Evolutionary conservation across 2,329 filamentous ascomycete genomes (phyloP).

Genomic region (Penicillium sp.): DNA sequence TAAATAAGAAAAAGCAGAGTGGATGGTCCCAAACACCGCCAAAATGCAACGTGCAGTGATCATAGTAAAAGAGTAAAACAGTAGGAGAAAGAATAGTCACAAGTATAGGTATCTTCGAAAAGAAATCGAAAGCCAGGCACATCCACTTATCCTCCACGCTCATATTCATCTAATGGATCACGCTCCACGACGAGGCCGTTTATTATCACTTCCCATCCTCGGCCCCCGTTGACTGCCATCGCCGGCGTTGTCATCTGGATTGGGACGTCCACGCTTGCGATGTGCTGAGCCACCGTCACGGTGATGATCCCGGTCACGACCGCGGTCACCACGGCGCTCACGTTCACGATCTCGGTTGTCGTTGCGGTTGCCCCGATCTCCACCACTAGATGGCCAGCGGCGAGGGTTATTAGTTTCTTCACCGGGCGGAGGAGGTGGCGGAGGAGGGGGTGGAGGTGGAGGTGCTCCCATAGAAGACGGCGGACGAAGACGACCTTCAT

Average conservation of each 20-base stretch:
- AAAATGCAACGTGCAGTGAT: constrained; percentile 17
- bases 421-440: constrained; percentile 23
- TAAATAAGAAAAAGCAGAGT: constrained; percentile 13
- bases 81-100: constrained; percentile 4
- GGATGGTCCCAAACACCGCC: constrained; percentile 22
- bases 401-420: constrained; percentile 30
- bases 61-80: constrained; percentile 6
- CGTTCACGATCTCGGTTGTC: constrained; percentile 31
- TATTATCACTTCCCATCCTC: constrained; percentile 39
- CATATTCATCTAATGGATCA: constrained; percentile 8
- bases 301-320: constrained; percentile 30
- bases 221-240: constrained; percentile 30
- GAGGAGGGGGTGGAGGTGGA: constrained; percentile 28
- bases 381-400: constrained; percentile 32
- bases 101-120: not conserved
- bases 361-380: constrained; percentile 30
- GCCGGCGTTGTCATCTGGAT: constrained; percentile 30
- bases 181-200: constrained; percentile 39
- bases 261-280: constrained; percentile 37
- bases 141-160: not conserved
- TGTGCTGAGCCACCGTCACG: constrained; percentile 28
- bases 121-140: constrained; percentile 5
- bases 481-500: constrained; percentile 33
- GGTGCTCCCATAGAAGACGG: constrained; percentile 31
- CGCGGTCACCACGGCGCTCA: constrained; percentile 34